These are phyloP conservation scores for Abrus precatorius DNA, from an alignment of 306 rosid genomes.

Conservation along the genomic window DNA sequence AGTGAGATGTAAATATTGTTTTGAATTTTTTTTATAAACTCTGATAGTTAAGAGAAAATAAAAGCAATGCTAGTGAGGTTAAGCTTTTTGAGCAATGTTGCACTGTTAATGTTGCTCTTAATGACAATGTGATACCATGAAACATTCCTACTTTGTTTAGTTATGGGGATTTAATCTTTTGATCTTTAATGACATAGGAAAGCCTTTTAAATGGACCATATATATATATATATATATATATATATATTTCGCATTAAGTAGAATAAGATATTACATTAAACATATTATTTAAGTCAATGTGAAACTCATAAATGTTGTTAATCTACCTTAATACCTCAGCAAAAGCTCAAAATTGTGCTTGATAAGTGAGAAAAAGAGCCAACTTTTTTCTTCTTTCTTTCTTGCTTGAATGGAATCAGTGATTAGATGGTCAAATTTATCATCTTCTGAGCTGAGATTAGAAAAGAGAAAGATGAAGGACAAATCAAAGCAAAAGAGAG, in stretches of 20 bases:
- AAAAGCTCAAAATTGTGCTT: conserved; percentile 49
- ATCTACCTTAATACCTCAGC: conserved; percentile 8
- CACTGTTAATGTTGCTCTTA: too few relatives aligned
- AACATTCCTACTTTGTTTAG: conserved; percentile 3
- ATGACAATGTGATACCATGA: background rate
- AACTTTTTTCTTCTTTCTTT: conserved; percentile 40
- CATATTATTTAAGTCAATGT: too few relatives aligned
- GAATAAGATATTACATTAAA: too few relatives aligned
- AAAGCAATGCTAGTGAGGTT: too few relatives aligned
- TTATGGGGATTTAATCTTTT: conserved; percentile 18
- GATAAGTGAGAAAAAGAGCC: conserved; percentile 32
- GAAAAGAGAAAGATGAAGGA: conserved; percentile 44
- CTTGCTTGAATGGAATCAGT: conserved; percentile 41
- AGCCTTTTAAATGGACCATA: conserved; percentile 1
- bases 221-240: background rate
- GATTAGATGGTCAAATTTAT: conserved; percentile 61
- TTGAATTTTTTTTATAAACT: too few relatives aligned
- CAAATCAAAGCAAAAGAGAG: conserved; percentile 53
- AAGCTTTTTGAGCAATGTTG: too few relatives aligned
- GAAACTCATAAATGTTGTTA: background rate
- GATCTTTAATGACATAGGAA: background rate
- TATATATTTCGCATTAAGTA: too few relatives aligned
- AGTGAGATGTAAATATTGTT: too few relatives aligned
- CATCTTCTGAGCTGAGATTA: conserved; percentile 55
- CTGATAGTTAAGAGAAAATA: too few relatives aligned